Base-by-base conservation (phyloP, 2,329 filamentous ascomycete species). In the Colletotrichum simmondsii region DNA sequence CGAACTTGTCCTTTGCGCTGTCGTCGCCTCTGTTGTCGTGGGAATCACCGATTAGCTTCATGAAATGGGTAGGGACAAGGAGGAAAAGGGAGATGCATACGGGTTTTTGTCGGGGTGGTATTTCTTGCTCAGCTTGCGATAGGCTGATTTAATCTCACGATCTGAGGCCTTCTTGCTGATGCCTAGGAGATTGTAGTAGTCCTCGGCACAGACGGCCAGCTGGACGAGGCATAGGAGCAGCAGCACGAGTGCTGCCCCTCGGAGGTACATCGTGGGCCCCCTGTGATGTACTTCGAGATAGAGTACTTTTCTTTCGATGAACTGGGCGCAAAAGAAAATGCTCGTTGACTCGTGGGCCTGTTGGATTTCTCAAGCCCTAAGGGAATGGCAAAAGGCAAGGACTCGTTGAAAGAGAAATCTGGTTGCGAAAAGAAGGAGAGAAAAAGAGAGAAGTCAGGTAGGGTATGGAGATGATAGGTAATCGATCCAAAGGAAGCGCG, bases 101-200 rank as follows among this genome's bases (percentile, higher is more conserved):
- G 96, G 95, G 79, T 98, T 98, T 89, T 99, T 99, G 84, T 99
- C 97, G 4, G 97, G 97, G 80, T 99, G 97, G 82, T 90, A 98
- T 82, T 97, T 97, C 84, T 98, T 98, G 86, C 94, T 97, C 12
- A 99, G 88, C 73, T 91, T 92, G 73, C 95, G 91, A 84, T 99
- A 99, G 26, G 97, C 95, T 58, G 94, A 93, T 84, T 99, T 99
- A 81, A 99, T 93, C 78, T 98, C 93, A 79, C 92, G 92, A 66
- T 98, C 95, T 59, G 91, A 92, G 19, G 96, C 96, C 73, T 92
- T 87, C 79, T 91, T 95, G 79, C 92, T 90, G 75, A 99, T 85
- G 67, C 93, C 95, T 30, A 99, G 90, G 71, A 98, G 85, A 83
- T 95, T 94, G 84, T 97, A 97, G 80, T 92, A 96, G 81, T 97